These are phyloP conservation scores for Cystoderma amianthinum DNA, from an alignment of 768 basidiomycete genomes.

Conservation along the genomic window DNA sequence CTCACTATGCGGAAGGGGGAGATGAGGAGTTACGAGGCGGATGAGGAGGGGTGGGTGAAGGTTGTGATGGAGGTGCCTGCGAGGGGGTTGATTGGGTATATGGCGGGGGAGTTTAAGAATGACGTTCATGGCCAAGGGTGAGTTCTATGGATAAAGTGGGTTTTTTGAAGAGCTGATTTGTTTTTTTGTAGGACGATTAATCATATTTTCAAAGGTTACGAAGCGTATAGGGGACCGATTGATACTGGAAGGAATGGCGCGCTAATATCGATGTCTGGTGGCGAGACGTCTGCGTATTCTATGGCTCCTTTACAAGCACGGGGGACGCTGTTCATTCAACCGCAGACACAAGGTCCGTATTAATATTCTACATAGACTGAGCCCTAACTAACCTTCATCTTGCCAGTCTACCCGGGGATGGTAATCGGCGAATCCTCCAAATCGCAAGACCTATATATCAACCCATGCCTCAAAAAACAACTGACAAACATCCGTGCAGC, in stretches of 20 bases:
- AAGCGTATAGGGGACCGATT: slow-evolving; percentile 32
- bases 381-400: background rate
- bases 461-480: slow-evolving; percentile 42
- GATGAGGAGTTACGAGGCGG: slow-evolving; percentile 38
- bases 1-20: slow-evolving; percentile 43
- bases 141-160: slow-evolving; percentile 4
- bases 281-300: slow-evolving; percentile 39
- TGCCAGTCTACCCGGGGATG: slow-evolving; percentile 42
- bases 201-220: slow-evolving; percentile 45
- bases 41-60: slow-evolving; percentile 39
- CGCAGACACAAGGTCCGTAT: slow-evolving; percentile 29
- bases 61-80: slow-evolving; percentile 43
- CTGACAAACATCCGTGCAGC: slow-evolving; percentile 44
- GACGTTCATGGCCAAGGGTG: slow-evolving; percentile 45
- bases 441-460: slow-evolving; percentile 36
- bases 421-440: slow-evolving; percentile 44
- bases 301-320: slow-evolving; percentile 43
- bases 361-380: background rate
- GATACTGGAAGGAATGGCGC: slow-evolving; percentile 43
- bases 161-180: slow-evolving; percentile 1
- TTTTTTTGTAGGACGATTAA: slow-evolving; percentile 31
- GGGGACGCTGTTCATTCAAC: slow-evolving; percentile 37
- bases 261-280: slow-evolving; percentile 38
- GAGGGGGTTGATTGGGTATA: slow-evolving; percentile 41
- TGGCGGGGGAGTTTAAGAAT: slow-evolving; percentile 46